Evolutionary conservation across 2,329 filamentous ascomycete genomes (phyloP).

Genomic region (Sclerotinia trifoliorum): DNA sequence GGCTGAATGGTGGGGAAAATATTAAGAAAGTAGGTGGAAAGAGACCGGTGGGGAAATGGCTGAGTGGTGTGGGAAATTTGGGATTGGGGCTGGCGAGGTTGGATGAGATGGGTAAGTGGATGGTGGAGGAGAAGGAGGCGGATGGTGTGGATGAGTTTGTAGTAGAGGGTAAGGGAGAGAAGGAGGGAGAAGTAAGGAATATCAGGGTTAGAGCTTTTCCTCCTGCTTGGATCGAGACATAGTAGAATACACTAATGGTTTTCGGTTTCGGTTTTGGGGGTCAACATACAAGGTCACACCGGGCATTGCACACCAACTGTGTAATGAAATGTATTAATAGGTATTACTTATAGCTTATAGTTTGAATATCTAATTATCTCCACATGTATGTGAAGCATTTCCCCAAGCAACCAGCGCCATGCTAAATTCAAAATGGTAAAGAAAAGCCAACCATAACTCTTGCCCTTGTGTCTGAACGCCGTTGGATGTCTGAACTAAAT

Average conservation of each 20-base stretch:
- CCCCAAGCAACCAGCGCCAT: slow-evolving; percentile 32
- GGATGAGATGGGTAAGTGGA: slow-evolving; percentile 84
- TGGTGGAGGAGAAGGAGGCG: slow-evolving; percentile 61
- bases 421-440: slow-evolving; percentile 28
- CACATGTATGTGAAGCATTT: slow-evolving; percentile 26
- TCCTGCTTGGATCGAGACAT: slow-evolving; percentile 62
- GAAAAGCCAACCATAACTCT: slow-evolving; percentile 25
- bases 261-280: background rate
- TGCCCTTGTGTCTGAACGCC: background rate
- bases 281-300: background rate
- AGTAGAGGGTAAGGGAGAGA: slow-evolving; percentile 46
- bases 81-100: slow-evolving; percentile 84
- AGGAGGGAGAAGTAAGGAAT: slow-evolving; percentile 43
- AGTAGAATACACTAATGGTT: background rate
- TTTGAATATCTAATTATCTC: background rate
- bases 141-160: slow-evolving; percentile 49
- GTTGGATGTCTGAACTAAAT: background rate
- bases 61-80: slow-evolving; percentile 77
- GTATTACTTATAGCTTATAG: background rate
- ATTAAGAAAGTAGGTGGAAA: slow-evolving; percentile 42
- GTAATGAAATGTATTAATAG: background rate
- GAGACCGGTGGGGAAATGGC: slow-evolving; percentile 77
- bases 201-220: slow-evolving; percentile 76
- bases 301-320: background rate
- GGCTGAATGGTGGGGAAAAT: slow-evolving; percentile 38